Evolutionary conservation across 2,329 filamentous ascomycete genomes (phyloP).

Genomic region (Myotisia sp.): DNA sequence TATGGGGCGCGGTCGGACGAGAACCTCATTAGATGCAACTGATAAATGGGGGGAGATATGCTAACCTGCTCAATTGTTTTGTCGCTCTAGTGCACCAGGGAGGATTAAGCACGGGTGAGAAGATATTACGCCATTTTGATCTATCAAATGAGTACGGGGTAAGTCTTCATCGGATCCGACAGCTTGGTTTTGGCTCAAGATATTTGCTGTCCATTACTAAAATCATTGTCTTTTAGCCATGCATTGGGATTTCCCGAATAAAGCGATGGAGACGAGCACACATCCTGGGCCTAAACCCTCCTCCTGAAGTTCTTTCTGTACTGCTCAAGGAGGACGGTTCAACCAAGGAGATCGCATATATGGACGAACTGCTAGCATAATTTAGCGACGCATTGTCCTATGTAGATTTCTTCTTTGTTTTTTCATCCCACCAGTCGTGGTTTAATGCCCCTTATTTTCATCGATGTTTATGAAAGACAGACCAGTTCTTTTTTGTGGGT

Average conservation of each 20-base stretch:
- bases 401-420: not conserved
- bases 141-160: conserved; percentile 84
- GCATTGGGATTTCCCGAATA: conserved; percentile 65
- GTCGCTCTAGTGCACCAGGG: conserved; percentile 54
- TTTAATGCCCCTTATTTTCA: no score
- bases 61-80: not conserved
- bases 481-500: no score
- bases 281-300: conserved; percentile 66
- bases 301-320: conserved; percentile 78
- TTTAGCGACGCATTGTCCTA: not conserved
- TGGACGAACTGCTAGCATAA: conserved; percentile 44
- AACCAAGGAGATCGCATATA: conserved; percentile 50
- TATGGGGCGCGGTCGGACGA: no score
- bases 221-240: conserved; percentile 46
- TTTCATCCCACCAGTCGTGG: no score
- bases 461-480: no score
- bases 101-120: conserved; percentile 59
- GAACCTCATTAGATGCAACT: not conserved
- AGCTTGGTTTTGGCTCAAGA: not conserved
- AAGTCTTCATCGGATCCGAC: conserved; percentile 30
- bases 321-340: conserved; percentile 55
- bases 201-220: not conserved
- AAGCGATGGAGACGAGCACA: conserved; percentile 83
- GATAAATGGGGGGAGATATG: not conserved
- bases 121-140: conserved; percentile 82